These are phyloP conservation scores for Circinella minor DNA, from an alignment of 371 early-diverging fungal species.

Conservation along the genomic window DNA sequence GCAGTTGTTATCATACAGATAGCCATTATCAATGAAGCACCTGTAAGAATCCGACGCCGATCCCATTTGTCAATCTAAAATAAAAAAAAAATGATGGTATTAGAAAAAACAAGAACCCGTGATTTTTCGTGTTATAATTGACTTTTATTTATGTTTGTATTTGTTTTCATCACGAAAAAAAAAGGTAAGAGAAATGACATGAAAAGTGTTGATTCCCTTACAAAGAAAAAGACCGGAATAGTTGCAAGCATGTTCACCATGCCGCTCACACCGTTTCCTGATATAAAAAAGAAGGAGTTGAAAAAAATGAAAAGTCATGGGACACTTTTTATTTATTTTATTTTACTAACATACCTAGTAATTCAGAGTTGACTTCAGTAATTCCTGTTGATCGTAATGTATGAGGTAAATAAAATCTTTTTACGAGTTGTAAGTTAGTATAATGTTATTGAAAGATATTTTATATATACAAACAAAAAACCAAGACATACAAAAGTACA, in stretches of 20 bases:
- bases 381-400: slow-evolving; percentile 73
- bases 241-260: slow-evolving; percentile 30
- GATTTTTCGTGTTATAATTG: too few relatives aligned
- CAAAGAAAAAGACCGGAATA: slow-evolving; percentile 28
- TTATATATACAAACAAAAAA: too few relatives aligned
- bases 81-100: neutral
- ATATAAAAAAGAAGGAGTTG: too few relatives aligned
- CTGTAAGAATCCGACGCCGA: slow-evolving; percentile 26
- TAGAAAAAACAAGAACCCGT: too few relatives aligned
- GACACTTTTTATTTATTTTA: neutral
- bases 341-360: slow-evolving; percentile 17
- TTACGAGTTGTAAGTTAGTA: neutral
- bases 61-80: slow-evolving; percentile 32
- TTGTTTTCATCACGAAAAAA: neutral
- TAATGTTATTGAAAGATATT: too few relatives aligned
- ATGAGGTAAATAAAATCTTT: slow-evolving; percentile 63
- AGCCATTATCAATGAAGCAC: slow-evolving; percentile 26
- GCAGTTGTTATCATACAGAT: slow-evolving; percentile 31
- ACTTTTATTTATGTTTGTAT: neutral
- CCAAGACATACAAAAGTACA: slow-evolving; percentile 67
- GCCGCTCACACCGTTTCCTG: slow-evolving; percentile 24
- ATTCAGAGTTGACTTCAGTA: slow-evolving; percentile 40
- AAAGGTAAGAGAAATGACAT: neutral
- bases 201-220: slow-evolving; percentile 16
- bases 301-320: neutral